Evolutionary conservation across 192 early-diverging fungal genomes (phyloP), one percentile per base, ranked within the genome.

Genomic region (Kickxella alabastrina): DNA sequence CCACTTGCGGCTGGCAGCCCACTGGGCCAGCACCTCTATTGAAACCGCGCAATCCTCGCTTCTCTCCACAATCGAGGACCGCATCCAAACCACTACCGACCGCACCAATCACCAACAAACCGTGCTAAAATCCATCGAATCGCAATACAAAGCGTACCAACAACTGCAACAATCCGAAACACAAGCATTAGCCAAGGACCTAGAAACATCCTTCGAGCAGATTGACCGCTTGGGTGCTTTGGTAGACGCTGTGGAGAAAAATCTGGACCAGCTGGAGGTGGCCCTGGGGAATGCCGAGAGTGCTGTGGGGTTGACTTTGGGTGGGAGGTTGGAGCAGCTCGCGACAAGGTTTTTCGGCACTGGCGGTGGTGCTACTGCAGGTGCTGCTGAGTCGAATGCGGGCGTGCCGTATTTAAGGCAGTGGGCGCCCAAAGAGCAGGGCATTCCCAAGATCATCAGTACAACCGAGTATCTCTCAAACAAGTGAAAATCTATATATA

Each of bases 361-460:
- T n/a, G n/a, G n/a, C n/a, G n/a, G n/a, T n/a, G n/a, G n/a, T n/a
- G n/a, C n/a, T n/a, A n/a, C n/a, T n/a, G n/a, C n/a, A n/a, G 45
- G 40, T 7, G 25, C 56, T 3, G 18, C 34, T 4, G 43, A 24
- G 14, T 4, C 45, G n/a, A 6, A 27, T 10, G 21, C 39, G 1
- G 52, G 60, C n/a, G 31, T 65, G 3, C 69, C 69, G 8, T 72
- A 72, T 26, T 36, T 65, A 1, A 48, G 69, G 10, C 69, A 72
- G 24, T 72, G 69, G 69, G 45, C 65, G 21, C 38, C 52, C 27
- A 48, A 22, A 15, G 49, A 52, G 4, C 17, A 38, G 9, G 45
- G 43, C 1, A 24, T 71, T 0, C 68, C 68, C 9, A 24, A 40
- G 39, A 38, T 53, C 12, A 13, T 58, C 32, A 15, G 42, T 15